These are phyloP conservation scores for Heliamphora exappendiculata DNA, from an alignment of 148 eudicot genomes.

Conservation along the genomic window DNA sequence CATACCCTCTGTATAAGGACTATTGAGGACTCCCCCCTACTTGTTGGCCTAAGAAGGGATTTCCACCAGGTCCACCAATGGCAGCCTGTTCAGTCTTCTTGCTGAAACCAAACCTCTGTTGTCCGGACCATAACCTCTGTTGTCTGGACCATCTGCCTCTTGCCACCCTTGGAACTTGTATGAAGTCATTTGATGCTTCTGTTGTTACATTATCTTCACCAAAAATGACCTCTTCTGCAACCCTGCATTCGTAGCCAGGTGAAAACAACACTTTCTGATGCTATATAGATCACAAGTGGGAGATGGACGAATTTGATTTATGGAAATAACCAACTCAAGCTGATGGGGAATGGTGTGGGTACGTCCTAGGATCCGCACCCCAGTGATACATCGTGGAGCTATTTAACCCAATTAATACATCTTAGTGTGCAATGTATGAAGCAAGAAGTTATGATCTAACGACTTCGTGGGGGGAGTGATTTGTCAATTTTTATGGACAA, in stretches of 20 bases:
- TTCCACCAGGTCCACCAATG: slow-evolving; percentile 86
- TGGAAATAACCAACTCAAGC: no score
- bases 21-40: slow-evolving; percentile 26
- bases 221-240: slow-evolving; percentile 97
- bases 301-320: no score
- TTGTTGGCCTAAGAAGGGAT: slow-evolving; percentile 97
- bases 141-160: slow-evolving; percentile 99
- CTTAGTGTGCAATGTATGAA: not conserved
- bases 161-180: slow-evolving; percentile 98
- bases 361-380: no score
- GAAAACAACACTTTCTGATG: not conserved
- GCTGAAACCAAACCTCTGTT: slow-evolving; percentile 98
- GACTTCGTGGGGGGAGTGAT: no score
- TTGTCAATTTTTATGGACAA: no score
- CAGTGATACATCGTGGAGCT: no score
- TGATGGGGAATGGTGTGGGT: no score
- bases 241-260: slow-evolving; percentile 35
- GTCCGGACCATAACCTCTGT: no score
- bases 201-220: slow-evolving; percentile 95
- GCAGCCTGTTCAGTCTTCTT: slow-evolving; percentile 97
- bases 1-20: no score
- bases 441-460: no score
- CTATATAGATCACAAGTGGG: not conserved
- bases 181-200: slow-evolving; percentile 95
- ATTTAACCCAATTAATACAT: no score